Conservation (phyloP, 2,329 filamentous ascomycete species). For the Arthrobotrys iridis region DNA sequence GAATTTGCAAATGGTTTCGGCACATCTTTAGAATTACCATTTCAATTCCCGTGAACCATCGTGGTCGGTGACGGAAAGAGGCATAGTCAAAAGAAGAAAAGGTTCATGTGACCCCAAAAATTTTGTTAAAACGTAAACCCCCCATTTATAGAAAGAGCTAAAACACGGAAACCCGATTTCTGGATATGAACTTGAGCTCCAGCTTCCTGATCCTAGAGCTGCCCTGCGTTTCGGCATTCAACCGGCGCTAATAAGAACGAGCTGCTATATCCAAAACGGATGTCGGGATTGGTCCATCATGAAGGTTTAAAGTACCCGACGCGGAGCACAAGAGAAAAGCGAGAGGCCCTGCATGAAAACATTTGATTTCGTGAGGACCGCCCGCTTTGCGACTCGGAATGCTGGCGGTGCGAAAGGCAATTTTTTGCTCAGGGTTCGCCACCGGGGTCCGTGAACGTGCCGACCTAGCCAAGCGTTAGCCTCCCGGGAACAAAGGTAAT, state of each 20-base stretch:
- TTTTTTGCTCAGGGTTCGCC: slow-evolving; percentile 12
- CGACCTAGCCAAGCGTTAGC: slow-evolving; percentile 8
- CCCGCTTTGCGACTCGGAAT: slow-evolving; percentile 28
- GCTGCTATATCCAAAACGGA: slow-evolving; percentile 48
- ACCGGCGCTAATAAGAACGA: slow-evolving; percentile 47
- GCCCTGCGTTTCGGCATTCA: slow-evolving; percentile 55
- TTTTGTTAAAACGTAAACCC: slow-evolving; percentile 46
- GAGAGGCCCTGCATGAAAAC: slow-evolving; percentile 50
- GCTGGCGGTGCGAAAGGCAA: slow-evolving; percentile 11
- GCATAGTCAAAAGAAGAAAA: slow-evolving; percentile 51
- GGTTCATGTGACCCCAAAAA: slow-evolving; percentile 48
- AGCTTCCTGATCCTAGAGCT: slow-evolving; percentile 54
- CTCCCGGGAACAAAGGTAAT: not conserved
- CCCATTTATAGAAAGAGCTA: slow-evolving; percentile 53
- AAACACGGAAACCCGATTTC: slow-evolving; percentile 29
- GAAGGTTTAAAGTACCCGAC: slow-evolving; percentile 22
- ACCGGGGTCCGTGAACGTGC: slow-evolving; percentile 8
- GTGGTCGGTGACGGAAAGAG: slow-evolving; percentile 49
- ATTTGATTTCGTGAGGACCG: slow-evolving; percentile 13
- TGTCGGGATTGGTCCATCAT: slow-evolving; percentile 46
- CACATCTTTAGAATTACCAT: slow-evolving; percentile 34
- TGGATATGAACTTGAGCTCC: slow-evolving; percentile 40
- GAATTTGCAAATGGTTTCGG: slow-evolving; percentile 40
- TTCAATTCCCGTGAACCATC: slow-evolving; percentile 38
- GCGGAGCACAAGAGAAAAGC: slow-evolving; percentile 18